A percentile compares a stretch with the other conserved stretches of the same genome.
These are phyloP conservation scores for Sugiyamaella japonica DNA, from an alignment of 1,139 yeast genomes.

Conservation along the genomic window DNA sequence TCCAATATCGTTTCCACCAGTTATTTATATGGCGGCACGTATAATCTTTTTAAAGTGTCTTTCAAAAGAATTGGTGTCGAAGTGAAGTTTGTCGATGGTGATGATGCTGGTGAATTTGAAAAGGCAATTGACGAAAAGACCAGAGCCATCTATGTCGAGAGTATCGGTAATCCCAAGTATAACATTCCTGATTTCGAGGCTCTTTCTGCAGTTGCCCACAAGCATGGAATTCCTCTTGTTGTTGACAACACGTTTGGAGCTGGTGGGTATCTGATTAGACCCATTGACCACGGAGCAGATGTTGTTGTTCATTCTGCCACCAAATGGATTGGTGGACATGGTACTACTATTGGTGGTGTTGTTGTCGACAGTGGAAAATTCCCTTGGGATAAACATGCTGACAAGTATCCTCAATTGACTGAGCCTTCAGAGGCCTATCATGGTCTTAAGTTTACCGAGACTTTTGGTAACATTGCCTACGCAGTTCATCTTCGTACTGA, in stretches of 20 bases:
- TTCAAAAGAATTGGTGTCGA: constrained; percentile 87
- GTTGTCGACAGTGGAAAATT: constrained; percentile 88
- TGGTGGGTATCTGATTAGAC: constrained; percentile 85
- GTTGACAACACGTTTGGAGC: constrained; percentile 98
- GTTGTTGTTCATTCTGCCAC: constrained; percentile 88
- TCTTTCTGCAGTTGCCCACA: constrained; percentile 75
- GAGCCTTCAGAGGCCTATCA: constrained; percentile 92
- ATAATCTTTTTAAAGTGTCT: constrained; percentile 90
- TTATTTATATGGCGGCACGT: constrained; percentile 94
- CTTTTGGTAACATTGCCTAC: constrained; percentile 77
- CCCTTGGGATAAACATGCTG: constrained; percentile 85
- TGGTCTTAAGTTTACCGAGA: constrained; percentile 78
- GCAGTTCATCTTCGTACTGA: constrained; percentile 82
- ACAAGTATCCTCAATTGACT: constrained; percentile 84
- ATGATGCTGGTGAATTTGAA: constrained; percentile 67
- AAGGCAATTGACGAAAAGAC: constrained; percentile 77
- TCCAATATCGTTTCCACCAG: constrained; percentile 87
- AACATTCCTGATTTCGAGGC: constrained; percentile 89
- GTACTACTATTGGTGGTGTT: constrained; percentile 92
- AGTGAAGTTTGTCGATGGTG: constrained; percentile 80
- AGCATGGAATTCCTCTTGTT: constrained; percentile 85
- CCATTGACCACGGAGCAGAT: constrained; percentile 87
- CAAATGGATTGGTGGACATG: constrained; percentile 98
- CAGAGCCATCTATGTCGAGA: constrained; percentile 84
- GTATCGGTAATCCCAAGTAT: constrained; percentile 92